These are phyloP conservation scores for Trichopus zeylanicus DNA, from an alignment of 116 monocot species.

Conservation along the genomic window DNA sequence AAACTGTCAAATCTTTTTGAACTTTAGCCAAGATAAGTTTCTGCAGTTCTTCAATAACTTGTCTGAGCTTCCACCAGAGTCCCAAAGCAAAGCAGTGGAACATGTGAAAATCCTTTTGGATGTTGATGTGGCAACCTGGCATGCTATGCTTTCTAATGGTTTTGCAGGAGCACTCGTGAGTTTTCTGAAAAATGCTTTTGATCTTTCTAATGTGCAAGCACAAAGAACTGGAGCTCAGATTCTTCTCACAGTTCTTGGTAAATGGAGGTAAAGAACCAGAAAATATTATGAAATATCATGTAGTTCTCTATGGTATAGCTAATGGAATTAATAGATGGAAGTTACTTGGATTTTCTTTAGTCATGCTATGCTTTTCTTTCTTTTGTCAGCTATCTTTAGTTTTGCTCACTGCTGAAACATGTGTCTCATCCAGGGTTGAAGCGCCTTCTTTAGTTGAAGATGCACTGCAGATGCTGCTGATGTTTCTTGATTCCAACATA, in stretches of 20 bases:
- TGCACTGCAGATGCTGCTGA: constrained; percentile 28
- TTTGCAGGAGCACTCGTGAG: constrained; percentile 45
- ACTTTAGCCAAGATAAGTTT: constrained; percentile 52
- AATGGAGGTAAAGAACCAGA: constrained; percentile 69
- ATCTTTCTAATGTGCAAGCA: constrained; percentile 25
- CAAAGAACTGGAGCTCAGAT: constrained; percentile 50
- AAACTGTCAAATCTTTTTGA: constrained; percentile 32
- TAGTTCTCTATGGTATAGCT: no score
- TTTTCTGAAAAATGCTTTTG: constrained; percentile 44
- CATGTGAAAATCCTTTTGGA: constrained; percentile 43
- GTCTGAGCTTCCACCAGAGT: constrained; percentile 31
- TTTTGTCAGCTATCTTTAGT: no score
- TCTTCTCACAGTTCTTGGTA: constrained; percentile 47
- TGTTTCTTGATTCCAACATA: constrained; percentile 44
- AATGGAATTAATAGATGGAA: no score
- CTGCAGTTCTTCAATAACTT: constrained; percentile 51
- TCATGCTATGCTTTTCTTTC: no score
- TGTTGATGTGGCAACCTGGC: constrained; percentile 24
- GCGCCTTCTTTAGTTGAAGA: constrained; percentile 35
- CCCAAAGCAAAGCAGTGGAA: constrained; percentile 36
- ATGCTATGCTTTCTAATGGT: no score
- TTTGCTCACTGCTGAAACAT: no score
- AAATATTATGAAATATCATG: no score
- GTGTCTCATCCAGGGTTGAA: constrained; percentile 66
- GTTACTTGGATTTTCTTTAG: no score